Evolutionary conservation across 2,329 filamentous ascomycete genomes (phyloP).

Genomic region (Achaetomium macrosporum): DNA sequence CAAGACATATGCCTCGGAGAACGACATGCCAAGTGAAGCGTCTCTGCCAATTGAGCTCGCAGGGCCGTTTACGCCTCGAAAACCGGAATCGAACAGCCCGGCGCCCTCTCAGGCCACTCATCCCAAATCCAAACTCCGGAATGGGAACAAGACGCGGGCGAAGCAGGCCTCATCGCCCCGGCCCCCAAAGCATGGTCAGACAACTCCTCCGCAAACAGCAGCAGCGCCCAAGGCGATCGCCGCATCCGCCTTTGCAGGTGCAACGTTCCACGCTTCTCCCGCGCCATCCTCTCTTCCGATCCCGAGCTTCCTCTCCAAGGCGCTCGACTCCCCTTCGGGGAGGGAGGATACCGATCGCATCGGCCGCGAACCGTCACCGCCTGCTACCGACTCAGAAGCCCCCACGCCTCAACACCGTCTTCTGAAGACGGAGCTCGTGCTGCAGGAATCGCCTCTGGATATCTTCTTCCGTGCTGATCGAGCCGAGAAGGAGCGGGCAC

Average conservation of each 20-base stretch:
- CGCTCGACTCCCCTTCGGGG: slow-evolving; percentile 55
- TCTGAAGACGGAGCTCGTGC: slow-evolving; percentile 26
- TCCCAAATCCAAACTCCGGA: slow-evolving; percentile 30
- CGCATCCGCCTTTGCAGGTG: slow-evolving; percentile 72
- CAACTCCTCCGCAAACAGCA: slow-evolving; percentile 40
- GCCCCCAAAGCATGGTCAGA: slow-evolving; percentile 34
- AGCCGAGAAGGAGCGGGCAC: slow-evolving; percentile 63
- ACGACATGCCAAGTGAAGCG: slow-evolving; percentile 40
- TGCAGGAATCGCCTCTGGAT: slow-evolving; percentile 73
- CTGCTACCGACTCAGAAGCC: slow-evolving; percentile 48
- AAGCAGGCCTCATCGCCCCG: slow-evolving; percentile 39
- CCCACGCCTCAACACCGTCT: slow-evolving; percentile 38
- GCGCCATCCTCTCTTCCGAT: slow-evolving; percentile 85
- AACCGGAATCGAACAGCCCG: slow-evolving; percentile 34
- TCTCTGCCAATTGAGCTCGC: slow-evolving; percentile 31
- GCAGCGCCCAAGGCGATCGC: slow-evolving; percentile 40
- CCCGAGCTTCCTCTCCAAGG: slow-evolving; percentile 77
- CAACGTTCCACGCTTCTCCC: slow-evolving; percentile 91
- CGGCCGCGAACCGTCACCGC: slow-evolving; percentile 44
- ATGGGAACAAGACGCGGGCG: slow-evolving; percentile 25
- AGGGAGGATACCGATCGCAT: slow-evolving; percentile 39
- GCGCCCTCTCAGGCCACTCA: slow-evolving; percentile 29
- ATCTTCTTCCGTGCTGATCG: slow-evolving; percentile 85
- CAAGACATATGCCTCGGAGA: slow-evolving; percentile 56
- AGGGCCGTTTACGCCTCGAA: slow-evolving; percentile 42